A percentile compares a stretch with the other conserved stretches of the same genome.
Evolutionary conservation across 2,329 filamentous ascomycete genomes (phyloP).

Genomic region (Hymenoscyphus fraxineus): DNA sequence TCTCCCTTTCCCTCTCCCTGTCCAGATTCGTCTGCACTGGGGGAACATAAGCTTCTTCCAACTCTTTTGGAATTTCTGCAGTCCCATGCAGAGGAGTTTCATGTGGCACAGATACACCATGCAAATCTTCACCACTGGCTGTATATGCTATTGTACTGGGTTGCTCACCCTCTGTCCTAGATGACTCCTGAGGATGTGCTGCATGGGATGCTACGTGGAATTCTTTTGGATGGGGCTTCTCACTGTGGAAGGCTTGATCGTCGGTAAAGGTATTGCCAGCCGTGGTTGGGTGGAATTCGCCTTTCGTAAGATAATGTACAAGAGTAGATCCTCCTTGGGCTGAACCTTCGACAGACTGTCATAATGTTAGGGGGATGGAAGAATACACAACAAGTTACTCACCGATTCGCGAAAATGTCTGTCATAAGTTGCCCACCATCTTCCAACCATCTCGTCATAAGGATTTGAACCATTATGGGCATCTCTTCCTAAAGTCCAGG

Average conservation of each 20-base stretch:
- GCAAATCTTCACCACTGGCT: constrained; percentile 24
- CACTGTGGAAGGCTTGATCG: constrained; percentile 19
- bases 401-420: constrained; percentile 66
- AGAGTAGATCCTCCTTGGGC: constrained; percentile 23
- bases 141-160: not conserved
- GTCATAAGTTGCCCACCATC: constrained; percentile 96
- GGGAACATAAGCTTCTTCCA: constrained; percentile 32
- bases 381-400: constrained; percentile 22
- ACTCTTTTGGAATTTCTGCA: constrained; percentile 22
- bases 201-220: not conserved
- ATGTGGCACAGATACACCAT: constrained; percentile 19
- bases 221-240: constrained; percentile 14
- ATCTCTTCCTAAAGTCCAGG: constrained; percentile 69
- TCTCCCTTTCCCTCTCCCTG: constrained; percentile 18
- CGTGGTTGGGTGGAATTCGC: constrained; percentile 30
- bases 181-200: not conserved
- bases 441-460: constrained; percentile 78
- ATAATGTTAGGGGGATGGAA: constrained; percentile 5
- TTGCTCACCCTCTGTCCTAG: not conserved
- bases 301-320: constrained; percentile 35
- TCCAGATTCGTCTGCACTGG: constrained; percentile 28
- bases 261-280: constrained; percentile 18
- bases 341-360: constrained; percentile 27
- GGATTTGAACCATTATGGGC: constrained; percentile 53
- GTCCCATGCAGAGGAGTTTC: constrained; percentile 26